A percentile compares a stretch with the other conserved stretches of the same genome.
These are phyloP conservation scores for Blastobotrys indianensis DNA, from an alignment of 1,139 yeast species.

Conservation along the genomic window DNA sequence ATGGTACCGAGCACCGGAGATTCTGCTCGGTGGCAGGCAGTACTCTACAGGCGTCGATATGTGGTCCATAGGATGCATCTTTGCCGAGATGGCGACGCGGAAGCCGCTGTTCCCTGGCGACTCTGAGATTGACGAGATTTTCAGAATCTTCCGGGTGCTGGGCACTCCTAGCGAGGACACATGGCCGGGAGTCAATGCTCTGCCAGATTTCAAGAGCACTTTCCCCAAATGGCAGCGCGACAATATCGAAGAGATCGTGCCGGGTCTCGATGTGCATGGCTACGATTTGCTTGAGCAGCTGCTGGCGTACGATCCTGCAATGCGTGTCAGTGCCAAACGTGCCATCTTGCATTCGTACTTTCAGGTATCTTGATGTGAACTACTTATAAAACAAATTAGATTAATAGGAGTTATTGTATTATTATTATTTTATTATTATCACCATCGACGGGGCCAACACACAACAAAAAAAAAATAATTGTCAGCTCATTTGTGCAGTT, in stretches of 20 bases:
- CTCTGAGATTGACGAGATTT: slow-evolving; percentile 95
- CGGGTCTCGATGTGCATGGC: slow-evolving; percentile 66
- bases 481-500: too few relatives aligned
- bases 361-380: slow-evolving; percentile 24
- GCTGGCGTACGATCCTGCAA: slow-evolving; percentile 88
- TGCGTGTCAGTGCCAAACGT: slow-evolving; percentile 89
- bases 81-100: slow-evolving; percentile 97
- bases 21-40: slow-evolving; percentile 91
- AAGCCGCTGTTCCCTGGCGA: slow-evolving; percentile 97
- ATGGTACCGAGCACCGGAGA: slow-evolving; percentile 98
- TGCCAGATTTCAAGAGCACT: slow-evolving; percentile 92
- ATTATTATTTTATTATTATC: neutral
- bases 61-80: slow-evolving; percentile 98
- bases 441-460: neutral
- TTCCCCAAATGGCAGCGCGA: slow-evolving; percentile 93
- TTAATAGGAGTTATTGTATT: neutral
- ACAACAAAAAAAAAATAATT: neutral
- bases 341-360: slow-evolving; percentile 90
- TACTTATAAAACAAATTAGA: neutral
- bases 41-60: slow-evolving; percentile 97
- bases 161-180: slow-evolving; percentile 93
- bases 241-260: slow-evolving; percentile 65
- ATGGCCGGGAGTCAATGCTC: slow-evolving; percentile 94
- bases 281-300: slow-evolving; percentile 73
- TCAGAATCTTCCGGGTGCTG: slow-evolving; percentile 83